These are phyloP conservation scores for Globisporangium sylvaticum DNA, from an alignment of 352 stramenopile genomes.

Conservation along the genomic window DNA sequence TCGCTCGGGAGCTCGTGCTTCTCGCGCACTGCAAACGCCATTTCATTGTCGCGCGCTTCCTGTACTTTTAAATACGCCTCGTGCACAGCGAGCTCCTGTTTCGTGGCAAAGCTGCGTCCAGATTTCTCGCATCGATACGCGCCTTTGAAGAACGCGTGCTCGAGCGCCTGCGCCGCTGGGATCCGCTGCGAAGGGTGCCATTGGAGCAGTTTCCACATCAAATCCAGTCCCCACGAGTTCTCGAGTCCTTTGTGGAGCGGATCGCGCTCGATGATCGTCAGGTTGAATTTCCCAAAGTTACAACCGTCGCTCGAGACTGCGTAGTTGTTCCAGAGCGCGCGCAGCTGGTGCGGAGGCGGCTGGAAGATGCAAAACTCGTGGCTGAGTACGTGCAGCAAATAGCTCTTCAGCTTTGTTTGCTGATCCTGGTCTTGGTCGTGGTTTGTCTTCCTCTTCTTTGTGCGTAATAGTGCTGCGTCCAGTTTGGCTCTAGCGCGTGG, in stretches of 20 bases:
- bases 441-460: slow-evolving; percentile 8
- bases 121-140: slow-evolving; percentile 67
- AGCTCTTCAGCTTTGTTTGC: slow-evolving; percentile 47
- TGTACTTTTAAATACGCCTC: slow-evolving; percentile 63
- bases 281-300: slow-evolving; percentile 89
- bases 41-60: slow-evolving; percentile 33
- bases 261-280: slow-evolving; percentile 88
- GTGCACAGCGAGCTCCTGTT: slow-evolving; percentile 52
- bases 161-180: slow-evolving; percentile 57
- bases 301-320: slow-evolving; percentile 77
- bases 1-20: slow-evolving; percentile 43
- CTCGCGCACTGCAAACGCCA: slow-evolving; percentile 53
- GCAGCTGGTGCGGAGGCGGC: slow-evolving; percentile 48
- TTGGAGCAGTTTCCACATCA: slow-evolving; percentile 93
- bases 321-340: slow-evolving; percentile 59
- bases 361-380: slow-evolving; percentile 86
- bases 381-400: slow-evolving; percentile 73
- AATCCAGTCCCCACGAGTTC: slow-evolving; percentile 78
- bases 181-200: slow-evolving; percentile 92
- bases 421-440: slow-evolving; percentile 12
- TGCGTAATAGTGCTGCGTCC: slow-evolving; percentile 67
- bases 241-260: slow-evolving; percentile 88
- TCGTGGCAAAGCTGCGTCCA: slow-evolving; percentile 59
- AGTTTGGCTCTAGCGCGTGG: slow-evolving; percentile 88
- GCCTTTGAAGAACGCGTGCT: slow-evolving; percentile 86